These are phyloP conservation scores for Cytospora chrysosperma DNA, from an alignment of 2,329 filamentous ascomycete genomes.

Conservation along the genomic window DNA sequence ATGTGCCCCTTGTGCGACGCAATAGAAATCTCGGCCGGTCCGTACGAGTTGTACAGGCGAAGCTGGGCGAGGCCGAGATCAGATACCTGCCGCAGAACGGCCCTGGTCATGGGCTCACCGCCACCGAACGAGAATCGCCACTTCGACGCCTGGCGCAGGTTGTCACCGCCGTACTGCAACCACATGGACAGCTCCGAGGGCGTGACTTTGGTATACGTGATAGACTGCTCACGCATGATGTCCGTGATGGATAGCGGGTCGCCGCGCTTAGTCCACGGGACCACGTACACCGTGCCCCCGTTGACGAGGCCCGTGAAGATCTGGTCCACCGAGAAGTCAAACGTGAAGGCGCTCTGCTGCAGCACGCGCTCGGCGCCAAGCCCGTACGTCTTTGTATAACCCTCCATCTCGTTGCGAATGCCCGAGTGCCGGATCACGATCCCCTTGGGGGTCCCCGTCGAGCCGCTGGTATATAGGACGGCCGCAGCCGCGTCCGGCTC, in stretches of 20 bases:
- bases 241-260: constrained; percentile 35
- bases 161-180: constrained; percentile 25
- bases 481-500: constrained; percentile 23
- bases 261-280: constrained; percentile 28
- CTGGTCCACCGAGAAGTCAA: constrained; percentile 40
- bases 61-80: not conserved
- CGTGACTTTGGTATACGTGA: constrained; percentile 38
- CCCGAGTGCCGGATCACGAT: constrained; percentile 35
- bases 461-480: constrained; percentile 36
- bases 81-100: constrained; percentile 4
- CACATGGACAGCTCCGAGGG: constrained; percentile 39
- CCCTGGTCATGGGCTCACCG: constrained; percentile 24
- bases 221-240: constrained; percentile 32
- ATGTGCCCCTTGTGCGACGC: not conserved
- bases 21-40: constrained; percentile 16
- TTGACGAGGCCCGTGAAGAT: constrained; percentile 30
- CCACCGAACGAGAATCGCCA: constrained; percentile 21
- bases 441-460: constrained; percentile 41
- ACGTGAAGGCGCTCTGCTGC: constrained; percentile 38
- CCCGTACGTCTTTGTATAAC: not conserved
- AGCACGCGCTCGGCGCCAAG: constrained; percentile 33
- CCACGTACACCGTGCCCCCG: constrained; percentile 34
- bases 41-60: constrained; percentile 26
- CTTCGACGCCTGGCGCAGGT: not conserved
- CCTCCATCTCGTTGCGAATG: constrained; percentile 17